Percentiles rank a stretch among this genome's conserved stretches.
Conservation (phyloP, 2,329 filamentous ascomycete species). For the Fusarium temperatum region DNA sequence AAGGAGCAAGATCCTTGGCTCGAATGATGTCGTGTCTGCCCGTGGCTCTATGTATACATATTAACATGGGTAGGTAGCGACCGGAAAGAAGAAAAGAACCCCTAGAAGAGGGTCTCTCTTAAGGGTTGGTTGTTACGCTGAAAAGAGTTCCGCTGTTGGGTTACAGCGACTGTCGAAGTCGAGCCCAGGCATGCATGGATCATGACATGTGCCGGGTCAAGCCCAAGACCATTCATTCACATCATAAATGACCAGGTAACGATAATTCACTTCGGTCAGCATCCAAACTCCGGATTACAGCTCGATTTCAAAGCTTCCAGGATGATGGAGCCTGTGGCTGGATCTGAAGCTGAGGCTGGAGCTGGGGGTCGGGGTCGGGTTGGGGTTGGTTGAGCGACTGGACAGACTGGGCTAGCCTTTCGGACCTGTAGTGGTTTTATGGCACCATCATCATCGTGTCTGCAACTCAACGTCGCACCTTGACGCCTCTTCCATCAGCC, state of each 20-base stretch:
- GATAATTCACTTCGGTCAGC: neutral
- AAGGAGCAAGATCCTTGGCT: constrained; percentile 25
- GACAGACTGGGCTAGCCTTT: neutral
- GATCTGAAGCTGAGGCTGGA: constrained; percentile 11
- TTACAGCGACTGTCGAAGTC: constrained; percentile 7
- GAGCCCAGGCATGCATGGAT: neutral
- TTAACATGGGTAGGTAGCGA: constrained; percentile 9
- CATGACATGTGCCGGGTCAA: constrained; percentile 6
- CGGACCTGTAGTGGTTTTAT: constrained; percentile 1
- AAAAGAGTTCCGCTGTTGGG: neutral
- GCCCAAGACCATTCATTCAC: neutral
- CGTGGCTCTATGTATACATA: neutral
- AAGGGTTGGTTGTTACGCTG: constrained; percentile 1
- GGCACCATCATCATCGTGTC: constrained; percentile 16
- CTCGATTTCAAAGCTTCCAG: neutral
- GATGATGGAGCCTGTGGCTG: constrained; percentile 5
- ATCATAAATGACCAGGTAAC: neutral
- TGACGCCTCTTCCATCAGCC: constrained; percentile 24
- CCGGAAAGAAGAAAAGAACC: neutral
- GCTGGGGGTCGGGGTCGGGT: constrained; percentile 7
- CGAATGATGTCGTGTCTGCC: constrained; percentile 31
- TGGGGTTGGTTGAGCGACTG: neutral
- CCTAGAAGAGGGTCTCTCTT: neutral
- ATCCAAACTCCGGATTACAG: neutral
- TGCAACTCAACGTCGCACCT: constrained; percentile 20